Evolutionary conservation across 768 basidiomycete species (phyloP), one percentile per base, ranked within the genome.

Genomic region (Amanita exitialis): DNA sequence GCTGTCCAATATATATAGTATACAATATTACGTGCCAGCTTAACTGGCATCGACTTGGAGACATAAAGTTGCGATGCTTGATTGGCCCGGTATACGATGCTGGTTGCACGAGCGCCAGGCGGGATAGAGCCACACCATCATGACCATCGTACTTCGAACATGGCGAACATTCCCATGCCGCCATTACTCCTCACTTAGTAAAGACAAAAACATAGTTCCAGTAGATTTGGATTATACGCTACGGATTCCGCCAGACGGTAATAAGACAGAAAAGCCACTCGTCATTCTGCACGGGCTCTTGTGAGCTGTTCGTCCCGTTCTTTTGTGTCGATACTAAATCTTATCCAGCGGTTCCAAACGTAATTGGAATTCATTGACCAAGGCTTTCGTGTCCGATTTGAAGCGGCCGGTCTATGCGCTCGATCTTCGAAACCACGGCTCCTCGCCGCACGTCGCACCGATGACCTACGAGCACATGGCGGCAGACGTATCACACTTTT

Each of bases 391-490:
- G n/a, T 69, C 73, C 28, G 77, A 80, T 46, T 70, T 90, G 1
- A 64, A 73, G 2, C 71, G 82, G 52, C 82, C 86, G 1, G 74
- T 95, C 16, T 92, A 90, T 59, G 71, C 83, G 2, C 65, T 95
- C 36, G 91, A 96, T 64, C 71, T 95, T 20, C 74, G 93, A n/a
- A 96, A 95, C 59, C 92, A 94, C 57, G 93, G 93, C 1, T 63
- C 74, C 15, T 92, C 90, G 0, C 90, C 87, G 0, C 90, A 91
- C 62, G 72, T 69, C 15, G 68, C 67, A 9, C 82, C 84, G 0
- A 87, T 88, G 76, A 80, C 77, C 12, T 94, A 95, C 62, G 61
- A 67, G 8, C 74, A 82, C 34, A 88, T 95, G 89, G 90, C 89
- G 0, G 66, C 67, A 3, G 93, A 96, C 58, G 77, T 95, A 10